Base-by-base conservation (phyloP, 1,284 basidiomycete species). In the Tylopilus sp. region DNA sequence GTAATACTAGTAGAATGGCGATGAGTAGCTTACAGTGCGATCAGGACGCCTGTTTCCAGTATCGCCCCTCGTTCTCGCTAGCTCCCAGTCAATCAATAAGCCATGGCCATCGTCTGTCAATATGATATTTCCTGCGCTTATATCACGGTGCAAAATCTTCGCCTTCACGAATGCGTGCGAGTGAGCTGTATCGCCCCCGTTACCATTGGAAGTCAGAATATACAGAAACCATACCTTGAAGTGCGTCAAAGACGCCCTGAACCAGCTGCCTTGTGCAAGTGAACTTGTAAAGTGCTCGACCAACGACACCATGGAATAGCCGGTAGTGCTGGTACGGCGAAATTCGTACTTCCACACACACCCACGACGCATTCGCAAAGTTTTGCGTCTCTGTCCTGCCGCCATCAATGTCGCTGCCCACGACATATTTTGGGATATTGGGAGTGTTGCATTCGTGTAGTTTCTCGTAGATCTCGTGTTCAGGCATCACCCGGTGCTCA, bases 201-300 rank as follows among this genome's bases (percentile, higher is more conserved):
- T n/a, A n/a, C n/a, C n/a, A n/a, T n/a, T n/a, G n/a, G n/a, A n/a
- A n/a, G 22, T n/a, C 7, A 55, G 33, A 44, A 19, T 38, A 36
- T 22, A 6, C 19, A 29, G 9, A 10, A 33, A 19, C 33, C 29
- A 38, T 33, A 24, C 33, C 39, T 58, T 51, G 2, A 62, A 22
- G 5, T 6, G 41, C 41, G 41, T 44, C 41, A 19, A 44, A 19
- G 18, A 44, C 41, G 41, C 18, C 41, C 3, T 4, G 4, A 65
- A 56, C 15, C 52, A 60, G 22, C 54, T 62, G 32, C 62, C 52
- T 26, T 62, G 63, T 44, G 36, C 16, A 58, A 49, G 10, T 10
- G 10, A 36, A 36, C 10, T 36, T 36, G 33, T 36, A 36, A 36
- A 36, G 33, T 36, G 33, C 33, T 36, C 33, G 33, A 10, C 33